Percentiles rank a stretch among this genome's conserved stretches.
phyloP scores from a whole-genome alignment of 2,329 filamentous ascomycete genomes.

The Gnomoniopsis smithogilvyi region DNA sequence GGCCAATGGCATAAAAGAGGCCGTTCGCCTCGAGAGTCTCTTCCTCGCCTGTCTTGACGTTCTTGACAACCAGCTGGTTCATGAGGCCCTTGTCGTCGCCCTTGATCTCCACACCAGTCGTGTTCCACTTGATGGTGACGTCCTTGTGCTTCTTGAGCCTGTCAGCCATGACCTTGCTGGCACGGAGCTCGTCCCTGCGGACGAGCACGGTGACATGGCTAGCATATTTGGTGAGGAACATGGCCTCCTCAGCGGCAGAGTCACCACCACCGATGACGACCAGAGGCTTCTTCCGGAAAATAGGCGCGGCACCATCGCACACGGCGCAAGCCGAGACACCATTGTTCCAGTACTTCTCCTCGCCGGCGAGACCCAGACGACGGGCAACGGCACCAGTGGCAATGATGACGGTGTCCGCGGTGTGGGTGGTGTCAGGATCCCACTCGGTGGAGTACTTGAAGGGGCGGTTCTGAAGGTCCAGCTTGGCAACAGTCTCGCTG shows the following conservation, averaged over 20 bases:
- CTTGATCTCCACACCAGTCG: slow-evolving; percentile 75
- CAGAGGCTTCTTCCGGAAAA: slow-evolving; percentile 94
- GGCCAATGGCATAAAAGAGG: slow-evolving; percentile 95
- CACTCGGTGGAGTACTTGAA: slow-evolving; percentile 96
- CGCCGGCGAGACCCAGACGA: slow-evolving; percentile 77
- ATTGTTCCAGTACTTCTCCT: slow-evolving; percentile 96
- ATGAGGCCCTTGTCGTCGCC: slow-evolving; percentile 85
- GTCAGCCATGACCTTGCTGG: slow-evolving; percentile 88
- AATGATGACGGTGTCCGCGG: slow-evolving; percentile 88
- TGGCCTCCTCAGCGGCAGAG: slow-evolving; percentile 93
- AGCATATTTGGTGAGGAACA: slow-evolving; percentile 97
- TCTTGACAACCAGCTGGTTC: slow-evolving; percentile 80
- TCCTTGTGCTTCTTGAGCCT: slow-evolving; percentile 81
- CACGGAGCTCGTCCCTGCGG: slow-evolving; percentile 79
- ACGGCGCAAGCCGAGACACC: slow-evolving; percentile 96
- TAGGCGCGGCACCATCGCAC: slow-evolving; percentile 93
- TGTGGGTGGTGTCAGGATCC: slow-evolving; percentile 76
- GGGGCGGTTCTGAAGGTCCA: slow-evolving; percentile 79
- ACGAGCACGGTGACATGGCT: slow-evolving; percentile 94
- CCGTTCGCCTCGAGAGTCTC: slow-evolving; percentile 89
- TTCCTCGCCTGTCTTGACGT: slow-evolving; percentile 70
- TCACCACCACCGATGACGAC: slow-evolving; percentile 97
- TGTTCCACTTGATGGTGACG: slow-evolving; percentile 86
- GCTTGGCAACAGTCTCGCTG: slow-evolving; percentile 84
- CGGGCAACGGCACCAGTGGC: slow-evolving; percentile 93